Percentiles rank a stretch among this genome's conserved stretches.
Conservation (phyloP, 768 basidiomycete species). For the Trametes cinnabarina region DNA sequence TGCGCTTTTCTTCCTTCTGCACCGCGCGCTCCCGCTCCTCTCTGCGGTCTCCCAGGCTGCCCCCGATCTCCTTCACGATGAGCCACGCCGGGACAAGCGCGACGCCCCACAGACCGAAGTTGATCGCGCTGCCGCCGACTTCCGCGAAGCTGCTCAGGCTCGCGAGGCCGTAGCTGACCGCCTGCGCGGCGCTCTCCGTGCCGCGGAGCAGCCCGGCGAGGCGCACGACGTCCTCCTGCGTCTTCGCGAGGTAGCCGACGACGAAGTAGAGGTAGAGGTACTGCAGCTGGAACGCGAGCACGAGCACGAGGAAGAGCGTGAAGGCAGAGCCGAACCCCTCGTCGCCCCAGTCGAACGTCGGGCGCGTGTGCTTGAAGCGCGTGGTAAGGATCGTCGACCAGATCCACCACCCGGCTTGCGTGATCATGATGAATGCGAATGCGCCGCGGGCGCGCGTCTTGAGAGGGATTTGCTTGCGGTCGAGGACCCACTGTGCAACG, state of each 20-base stretch:
- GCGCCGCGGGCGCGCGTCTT: conserved; percentile 8
- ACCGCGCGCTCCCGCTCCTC: conserved; percentile 6
- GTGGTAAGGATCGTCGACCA: conserved; percentile 13
- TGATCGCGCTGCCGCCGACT: conserved; percentile 9
- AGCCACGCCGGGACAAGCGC: conserved; percentile 8
- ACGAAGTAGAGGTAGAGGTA: conserved; percentile 17
- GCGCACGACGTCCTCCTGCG: conserved; percentile 11
- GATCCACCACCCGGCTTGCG: conserved; percentile 10
- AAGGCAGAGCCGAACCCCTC: conserved; percentile 7
- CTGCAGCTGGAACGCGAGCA: conserved; percentile 14
- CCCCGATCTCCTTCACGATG: conserved; percentile 5
- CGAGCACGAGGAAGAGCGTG: conserved; percentile 13
- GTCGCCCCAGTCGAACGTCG: conserved; percentile 12
- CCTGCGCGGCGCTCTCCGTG: conserved; percentile 12
- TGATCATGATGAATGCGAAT: conserved; percentile 8
- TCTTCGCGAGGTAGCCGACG: conserved; percentile 12
- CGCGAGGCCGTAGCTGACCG: conserved; percentile 11
- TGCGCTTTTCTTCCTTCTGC: not conserved
- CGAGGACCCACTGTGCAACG: conserved; percentile 5
- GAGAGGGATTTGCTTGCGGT: not conserved
- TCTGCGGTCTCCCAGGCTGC: not conserved
- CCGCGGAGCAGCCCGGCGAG: conserved; percentile 11
- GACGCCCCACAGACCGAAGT: conserved; percentile 12
- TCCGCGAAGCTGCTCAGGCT: conserved; percentile 5
- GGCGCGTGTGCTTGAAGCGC: conserved; percentile 9